Evolutionary conservation across 1,284 basidiomycete species (phyloP).

Genomic region (Sanguinoderma infundibulare): DNA sequence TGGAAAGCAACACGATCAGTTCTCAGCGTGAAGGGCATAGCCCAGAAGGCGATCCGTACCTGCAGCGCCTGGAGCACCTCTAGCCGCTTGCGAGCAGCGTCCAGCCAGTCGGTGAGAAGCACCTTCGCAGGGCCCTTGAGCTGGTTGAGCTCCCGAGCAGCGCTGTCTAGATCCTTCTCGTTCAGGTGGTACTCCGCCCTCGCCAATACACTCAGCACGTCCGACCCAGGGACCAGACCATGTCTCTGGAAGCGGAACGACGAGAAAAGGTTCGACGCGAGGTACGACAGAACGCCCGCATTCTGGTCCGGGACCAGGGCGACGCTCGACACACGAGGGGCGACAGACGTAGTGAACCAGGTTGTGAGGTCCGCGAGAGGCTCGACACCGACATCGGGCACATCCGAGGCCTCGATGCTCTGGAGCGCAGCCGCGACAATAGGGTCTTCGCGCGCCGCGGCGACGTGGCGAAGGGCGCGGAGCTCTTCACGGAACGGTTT

Average conservation of each 20-base stretch:
- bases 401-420: slow-evolving; percentile 74
- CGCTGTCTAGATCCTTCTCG: slow-evolving; percentile 92
- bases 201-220: slow-evolving; percentile 87
- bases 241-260: slow-evolving; percentile 81
- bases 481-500: slow-evolving; percentile 91
- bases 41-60: slow-evolving; percentile 49
- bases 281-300: slow-evolving; percentile 86
- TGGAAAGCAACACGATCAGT: slow-evolving; percentile 35
- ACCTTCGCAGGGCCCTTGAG: slow-evolving; percentile 85
- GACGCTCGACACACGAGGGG: slow-evolving; percentile 85
- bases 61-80: slow-evolving; percentile 95
- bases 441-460: slow-evolving; percentile 71
- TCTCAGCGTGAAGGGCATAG: neutral
- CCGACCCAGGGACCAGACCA: slow-evolving; percentile 77
- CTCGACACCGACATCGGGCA: slow-evolving; percentile 87
- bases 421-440: slow-evolving; percentile 73
- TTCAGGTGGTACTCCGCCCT: slow-evolving; percentile 91
- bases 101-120: slow-evolving; percentile 90
- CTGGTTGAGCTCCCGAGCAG: slow-evolving; percentile 91
- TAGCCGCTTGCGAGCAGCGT: slow-evolving; percentile 85
- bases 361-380: slow-evolving; percentile 87
- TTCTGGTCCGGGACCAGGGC: slow-evolving; percentile 90
- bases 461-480: slow-evolving; percentile 76
- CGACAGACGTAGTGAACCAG: slow-evolving; percentile 89
- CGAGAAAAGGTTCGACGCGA: slow-evolving; percentile 82